A percentile compares a stretch with the other conserved stretches of the same genome.
phyloP scores from a whole-genome alignment of 495 filamentous ascomycete species.

The Penicillium riverlandense region DNA sequence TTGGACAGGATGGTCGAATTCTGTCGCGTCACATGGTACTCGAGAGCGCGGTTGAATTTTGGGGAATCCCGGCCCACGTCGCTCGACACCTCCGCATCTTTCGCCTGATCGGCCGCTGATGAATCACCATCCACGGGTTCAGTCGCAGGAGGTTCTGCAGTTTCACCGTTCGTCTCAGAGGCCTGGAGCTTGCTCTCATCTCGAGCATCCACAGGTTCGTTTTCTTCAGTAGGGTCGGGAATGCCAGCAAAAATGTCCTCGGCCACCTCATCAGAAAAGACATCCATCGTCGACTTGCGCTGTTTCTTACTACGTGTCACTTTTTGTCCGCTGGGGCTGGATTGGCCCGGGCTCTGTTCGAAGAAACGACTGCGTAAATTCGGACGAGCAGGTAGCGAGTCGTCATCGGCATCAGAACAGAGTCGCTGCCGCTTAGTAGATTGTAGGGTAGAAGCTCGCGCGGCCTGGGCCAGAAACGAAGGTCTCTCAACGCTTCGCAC shows the following conservation, averaged over 20 bases:
- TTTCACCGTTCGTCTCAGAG: not conserved
- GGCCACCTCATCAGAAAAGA: constrained; percentile 62
- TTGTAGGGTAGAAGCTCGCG: constrained; percentile 40
- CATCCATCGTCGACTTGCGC: constrained; percentile 44
- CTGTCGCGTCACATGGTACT: constrained; percentile 30
- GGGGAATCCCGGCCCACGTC: constrained; percentile 14
- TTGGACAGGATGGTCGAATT: constrained; percentile 29
- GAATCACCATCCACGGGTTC: not conserved
- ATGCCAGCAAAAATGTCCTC: constrained; percentile 54
- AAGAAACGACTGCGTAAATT: constrained; percentile 55
- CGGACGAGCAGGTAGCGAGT: constrained; percentile 21
- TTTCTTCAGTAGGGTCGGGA: constrained; percentile 25
- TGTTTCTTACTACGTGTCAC: constrained; percentile 34
- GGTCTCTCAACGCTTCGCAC: constrained; percentile 38
- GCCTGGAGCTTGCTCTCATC: constrained; percentile 20
- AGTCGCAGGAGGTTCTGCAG: not conserved
- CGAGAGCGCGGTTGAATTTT: constrained; percentile 24
- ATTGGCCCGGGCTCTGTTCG: constrained; percentile 25
- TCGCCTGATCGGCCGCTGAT: not conserved
- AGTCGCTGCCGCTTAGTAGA: constrained; percentile 56
- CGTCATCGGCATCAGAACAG: constrained; percentile 47
- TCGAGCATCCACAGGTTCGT: constrained; percentile 4
- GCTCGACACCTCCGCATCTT: not conserved
- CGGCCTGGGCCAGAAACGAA: constrained; percentile 33
- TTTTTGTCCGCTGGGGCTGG: constrained; percentile 47